A percentile compares a stretch with the other conserved stretches of the same genome.
Conservation (phyloP, 177 flowering plant species). For the Telopea speciosissima region DNA sequence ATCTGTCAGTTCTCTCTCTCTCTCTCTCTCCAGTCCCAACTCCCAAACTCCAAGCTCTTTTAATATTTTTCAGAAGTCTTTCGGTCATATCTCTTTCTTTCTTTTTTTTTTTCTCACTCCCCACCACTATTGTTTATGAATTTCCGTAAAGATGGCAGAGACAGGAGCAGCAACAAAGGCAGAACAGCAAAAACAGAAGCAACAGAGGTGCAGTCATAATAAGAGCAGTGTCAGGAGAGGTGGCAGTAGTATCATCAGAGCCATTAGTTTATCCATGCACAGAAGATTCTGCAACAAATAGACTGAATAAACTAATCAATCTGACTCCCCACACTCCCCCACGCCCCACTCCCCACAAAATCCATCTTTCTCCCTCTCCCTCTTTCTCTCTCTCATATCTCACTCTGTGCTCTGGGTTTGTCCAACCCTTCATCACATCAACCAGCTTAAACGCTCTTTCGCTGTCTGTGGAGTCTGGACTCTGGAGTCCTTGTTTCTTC, state of each 20-base stretch:
- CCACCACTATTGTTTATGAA: conserved; percentile 41
- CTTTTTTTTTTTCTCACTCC: conserved; percentile 2
- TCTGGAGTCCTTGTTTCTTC: not conserved
- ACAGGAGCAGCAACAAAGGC: conserved; percentile 47
- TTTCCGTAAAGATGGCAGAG: conserved; percentile 65
- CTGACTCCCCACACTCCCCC: conserved; percentile 11
- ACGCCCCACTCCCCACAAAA: too few relatives aligned
- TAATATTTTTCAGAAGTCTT: not conserved
- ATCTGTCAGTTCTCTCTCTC: not conserved
- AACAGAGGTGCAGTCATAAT: conserved; percentile 44
- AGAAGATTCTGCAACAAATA: conserved; percentile 67
- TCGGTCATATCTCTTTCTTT: conserved; percentile 8
- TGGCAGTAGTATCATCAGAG: conserved; percentile 38
- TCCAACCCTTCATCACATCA: not conserved
- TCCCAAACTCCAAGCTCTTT: not conserved
- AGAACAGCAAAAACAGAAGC: conserved; percentile 33
- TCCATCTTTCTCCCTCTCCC: conserved; percentile 7
- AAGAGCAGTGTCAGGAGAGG: conserved; percentile 19
- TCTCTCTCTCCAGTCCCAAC: not conserved
- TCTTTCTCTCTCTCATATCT: not conserved
- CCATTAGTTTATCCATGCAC: conserved; percentile 56
- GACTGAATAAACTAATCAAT: conserved; percentile 32
- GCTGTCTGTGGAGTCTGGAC: not conserved
- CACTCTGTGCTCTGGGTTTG: not conserved
- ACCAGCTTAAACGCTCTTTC: not conserved